Conservation (phyloP, 805 yeast species). For the Zygotorulaspora chibaensis region DNA sequence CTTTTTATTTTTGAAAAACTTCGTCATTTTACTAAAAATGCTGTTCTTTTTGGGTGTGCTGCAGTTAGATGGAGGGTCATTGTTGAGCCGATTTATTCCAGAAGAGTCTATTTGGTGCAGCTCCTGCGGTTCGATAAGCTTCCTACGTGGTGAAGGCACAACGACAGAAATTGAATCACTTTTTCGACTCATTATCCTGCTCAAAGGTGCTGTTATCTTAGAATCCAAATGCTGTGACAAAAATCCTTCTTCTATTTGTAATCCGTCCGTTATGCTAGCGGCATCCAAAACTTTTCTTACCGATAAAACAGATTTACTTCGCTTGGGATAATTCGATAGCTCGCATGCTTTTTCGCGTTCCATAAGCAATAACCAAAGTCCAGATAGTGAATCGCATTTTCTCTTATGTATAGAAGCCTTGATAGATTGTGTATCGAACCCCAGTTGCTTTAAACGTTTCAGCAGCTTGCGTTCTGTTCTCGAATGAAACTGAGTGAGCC, state of each 20-base stretch:
- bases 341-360: conserved; percentile 41
- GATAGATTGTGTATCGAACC: conserved; percentile 60
- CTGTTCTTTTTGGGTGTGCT: conserved; percentile 23
- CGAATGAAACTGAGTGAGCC: conserved; percentile 47
- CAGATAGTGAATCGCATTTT: conserved; percentile 68
- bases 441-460: conserved; percentile 53
- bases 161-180: conserved; percentile 17
- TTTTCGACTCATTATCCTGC: conserved; percentile 25
- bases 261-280: conserved; percentile 22
- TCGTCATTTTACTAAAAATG: conserved; percentile 33
- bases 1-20: conserved; percentile 32
- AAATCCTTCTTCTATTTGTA: conserved; percentile 26
- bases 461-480: conserved; percentile 59
- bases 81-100: conserved; percentile 1
- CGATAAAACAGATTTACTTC: conserved; percentile 36
- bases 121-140: conserved; percentile 1
- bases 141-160: conserved; percentile 2
- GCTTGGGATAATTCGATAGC: conserved; percentile 30
- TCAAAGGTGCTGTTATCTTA: conserved; percentile 16
- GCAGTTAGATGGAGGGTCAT: conserved; percentile 1
- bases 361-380: conserved; percentile 64
- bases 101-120: conserved; percentile 1
- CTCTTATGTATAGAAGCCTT: conserved; percentile 52
- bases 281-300: conserved; percentile 31
- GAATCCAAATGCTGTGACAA: conserved; percentile 24